A percentile compares a stretch with the other conserved stretches of the same genome.
These are phyloP conservation scores for Mimosa pudica DNA, from an alignment of 306 rosid species.

Conservation along the genomic window DNA sequence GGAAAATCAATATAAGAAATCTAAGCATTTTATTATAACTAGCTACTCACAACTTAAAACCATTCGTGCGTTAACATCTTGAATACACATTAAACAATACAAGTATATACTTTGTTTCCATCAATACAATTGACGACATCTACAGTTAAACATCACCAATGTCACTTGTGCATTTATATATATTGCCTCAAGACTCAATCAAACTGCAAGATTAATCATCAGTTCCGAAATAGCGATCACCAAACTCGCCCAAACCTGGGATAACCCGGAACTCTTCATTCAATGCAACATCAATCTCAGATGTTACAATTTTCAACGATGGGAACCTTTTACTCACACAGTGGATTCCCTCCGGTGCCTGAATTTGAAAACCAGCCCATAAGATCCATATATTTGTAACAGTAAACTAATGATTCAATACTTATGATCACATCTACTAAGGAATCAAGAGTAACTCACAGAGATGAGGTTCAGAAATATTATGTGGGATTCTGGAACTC, in stretches of 20 bases:
- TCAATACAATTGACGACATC: not conserved
- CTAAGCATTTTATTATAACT: slow-evolving; percentile 13
- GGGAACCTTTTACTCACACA: slow-evolving; percentile 87
- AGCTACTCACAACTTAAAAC: slow-evolving; percentile 21
- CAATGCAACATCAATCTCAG: slow-evolving; percentile 84
- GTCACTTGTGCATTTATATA: not conserved
- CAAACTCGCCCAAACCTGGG: slow-evolving; percentile 94
- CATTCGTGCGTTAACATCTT: slow-evolving; percentile 7
- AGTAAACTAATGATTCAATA: slow-evolving; percentile 6
- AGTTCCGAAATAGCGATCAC: slow-evolving; percentile 94
- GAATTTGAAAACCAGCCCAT: slow-evolving; percentile 13
- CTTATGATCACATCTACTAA: slow-evolving; percentile 7
- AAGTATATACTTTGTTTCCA: slow-evolving; percentile 7
- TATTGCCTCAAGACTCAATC: not conserved
- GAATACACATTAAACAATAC: not conserved
- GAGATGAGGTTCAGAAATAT: slow-evolving; percentile 92
- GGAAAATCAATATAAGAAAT: not conserved
- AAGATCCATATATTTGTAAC: slow-evolving; percentile 14
- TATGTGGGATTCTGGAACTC: slow-evolving; percentile 93
- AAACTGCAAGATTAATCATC: slow-evolving; percentile 48
- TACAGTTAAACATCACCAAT: slow-evolving; percentile 12
- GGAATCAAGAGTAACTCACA: slow-evolving; percentile 56
- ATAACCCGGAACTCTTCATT: slow-evolving; percentile 86
- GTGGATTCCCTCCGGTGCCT: slow-evolving; percentile 99
- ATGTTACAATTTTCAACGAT: slow-evolving; percentile 85